Conservation (phyloP, 257 asterid species). For the Vinca minor region DNA sequence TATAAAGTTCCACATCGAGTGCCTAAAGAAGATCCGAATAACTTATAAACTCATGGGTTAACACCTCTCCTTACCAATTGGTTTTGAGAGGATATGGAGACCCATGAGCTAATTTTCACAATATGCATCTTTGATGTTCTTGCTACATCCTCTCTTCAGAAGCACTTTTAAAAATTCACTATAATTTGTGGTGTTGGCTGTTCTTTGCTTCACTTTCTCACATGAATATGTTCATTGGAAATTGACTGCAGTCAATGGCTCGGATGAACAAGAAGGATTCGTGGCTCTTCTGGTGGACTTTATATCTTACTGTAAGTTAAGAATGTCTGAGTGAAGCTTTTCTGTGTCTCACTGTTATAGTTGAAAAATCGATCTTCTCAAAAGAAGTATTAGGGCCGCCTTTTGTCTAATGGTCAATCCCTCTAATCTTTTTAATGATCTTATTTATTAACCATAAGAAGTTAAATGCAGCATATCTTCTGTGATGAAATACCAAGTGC, state of each 20-base stretch:
- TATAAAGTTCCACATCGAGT: too few species aligned
- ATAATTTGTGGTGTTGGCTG: not conserved
- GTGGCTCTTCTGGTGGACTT: conserved; percentile 99
- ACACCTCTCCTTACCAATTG: too few species aligned
- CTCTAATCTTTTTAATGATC: too few species aligned
- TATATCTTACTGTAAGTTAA: conserved; percentile 69
- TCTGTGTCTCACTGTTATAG: not conserved
- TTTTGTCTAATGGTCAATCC: not conserved
- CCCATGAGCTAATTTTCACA: too few species aligned
- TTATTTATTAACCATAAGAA: too few species aligned
- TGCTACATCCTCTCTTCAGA: conserved; percentile 1
- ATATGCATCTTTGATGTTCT: conserved; percentile 1
- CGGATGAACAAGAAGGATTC: conserved; percentile 97
- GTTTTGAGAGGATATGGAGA: too few species aligned
- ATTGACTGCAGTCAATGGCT: conserved; percentile 67
- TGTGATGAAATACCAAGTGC: not conserved
- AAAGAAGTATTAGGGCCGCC: not conserved
- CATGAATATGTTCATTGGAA: conserved; percentile 5
- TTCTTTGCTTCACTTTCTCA: conserved; percentile 5
- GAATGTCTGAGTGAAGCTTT: not conserved
- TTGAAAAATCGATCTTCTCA: not conserved
- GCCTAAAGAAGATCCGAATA: too few species aligned
- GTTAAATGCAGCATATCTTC: not conserved
- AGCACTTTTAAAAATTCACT: not conserved
- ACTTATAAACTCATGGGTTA: too few species aligned